Evolutionary conservation across 2,329 filamentous ascomycete species (phyloP).

Genomic region (Magnaporthiopsis incrustans): DNA sequence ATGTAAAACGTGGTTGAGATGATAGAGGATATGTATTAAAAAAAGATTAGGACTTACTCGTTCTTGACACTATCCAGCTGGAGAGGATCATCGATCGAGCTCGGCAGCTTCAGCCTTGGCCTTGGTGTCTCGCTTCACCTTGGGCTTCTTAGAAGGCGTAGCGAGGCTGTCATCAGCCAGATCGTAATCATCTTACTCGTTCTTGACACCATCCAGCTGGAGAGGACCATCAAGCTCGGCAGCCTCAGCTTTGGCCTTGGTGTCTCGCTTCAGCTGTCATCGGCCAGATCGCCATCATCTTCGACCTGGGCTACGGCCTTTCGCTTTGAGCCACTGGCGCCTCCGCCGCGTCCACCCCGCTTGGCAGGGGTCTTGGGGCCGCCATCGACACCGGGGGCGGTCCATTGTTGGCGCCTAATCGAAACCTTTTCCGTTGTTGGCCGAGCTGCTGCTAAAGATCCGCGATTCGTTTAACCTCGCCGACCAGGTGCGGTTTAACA

Average conservation of each 20-base stretch:
- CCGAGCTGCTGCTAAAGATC: no score
- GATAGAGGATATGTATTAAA: no score
- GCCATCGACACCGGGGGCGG: not conserved
- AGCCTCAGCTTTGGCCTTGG: not conserved
- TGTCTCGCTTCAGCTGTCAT: not conserved
- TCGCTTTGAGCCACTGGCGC: not conserved
- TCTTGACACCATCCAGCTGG: not conserved
- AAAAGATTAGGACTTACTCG: not conserved
- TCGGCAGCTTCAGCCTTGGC: not conserved
- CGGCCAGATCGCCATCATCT: not conserved
- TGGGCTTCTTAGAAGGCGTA: no score
- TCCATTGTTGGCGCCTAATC: no score
- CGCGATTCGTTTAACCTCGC: no score
- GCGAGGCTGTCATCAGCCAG: not conserved
- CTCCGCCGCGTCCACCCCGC: not conserved
- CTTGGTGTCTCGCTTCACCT: not conserved
- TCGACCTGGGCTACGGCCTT: not conserved
- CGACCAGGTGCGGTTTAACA: no score
- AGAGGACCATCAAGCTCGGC: not conserved
- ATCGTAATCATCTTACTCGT: conserved; percentile 3
- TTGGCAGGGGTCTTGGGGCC: not conserved
- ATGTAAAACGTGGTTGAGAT: no score
- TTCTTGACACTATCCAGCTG: not conserved
- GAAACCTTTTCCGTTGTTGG: no score
- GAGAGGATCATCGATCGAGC: not conserved